These are phyloP conservation scores for Wallemia hederae DNA, from an alignment of 1,284 basidiomycete species.

Conservation along the genomic window DNA sequence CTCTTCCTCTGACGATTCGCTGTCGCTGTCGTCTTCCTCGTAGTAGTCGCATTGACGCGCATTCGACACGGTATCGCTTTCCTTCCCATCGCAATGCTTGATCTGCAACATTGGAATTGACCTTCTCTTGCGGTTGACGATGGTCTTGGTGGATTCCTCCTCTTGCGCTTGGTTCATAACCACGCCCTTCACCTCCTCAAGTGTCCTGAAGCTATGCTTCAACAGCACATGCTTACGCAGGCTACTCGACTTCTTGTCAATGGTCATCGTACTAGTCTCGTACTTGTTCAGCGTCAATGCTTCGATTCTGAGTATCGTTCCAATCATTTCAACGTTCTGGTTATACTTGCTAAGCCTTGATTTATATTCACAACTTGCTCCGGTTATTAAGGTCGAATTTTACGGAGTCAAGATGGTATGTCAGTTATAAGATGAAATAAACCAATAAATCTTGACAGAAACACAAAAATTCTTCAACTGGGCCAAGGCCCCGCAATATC, in stretches of 20 bases:
- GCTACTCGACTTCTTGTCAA: not conserved
- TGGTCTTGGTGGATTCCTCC: not conserved
- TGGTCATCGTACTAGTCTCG: not conserved
- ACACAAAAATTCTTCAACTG: not conserved
- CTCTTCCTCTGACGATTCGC: not conserved
- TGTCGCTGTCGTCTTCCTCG: not conserved
- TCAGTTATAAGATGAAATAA: too few species aligned
- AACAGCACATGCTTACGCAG: not conserved
- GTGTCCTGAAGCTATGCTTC: not conserved
- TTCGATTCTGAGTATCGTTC: not conserved
- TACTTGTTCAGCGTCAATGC: not conserved
- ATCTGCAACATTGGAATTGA: not conserved
- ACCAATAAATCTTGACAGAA: too few species aligned
- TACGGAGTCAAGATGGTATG: not conserved
- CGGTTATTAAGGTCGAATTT: not conserved
- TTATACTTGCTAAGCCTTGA: not conserved
- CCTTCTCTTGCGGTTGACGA: not conserved
- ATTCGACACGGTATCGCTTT: not conserved
- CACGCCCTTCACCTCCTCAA: too few species aligned
- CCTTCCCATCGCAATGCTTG: not conserved
- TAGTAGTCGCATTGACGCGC: not conserved
- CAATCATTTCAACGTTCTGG: not conserved
- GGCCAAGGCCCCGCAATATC: not conserved
- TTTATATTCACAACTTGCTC: not conserved
- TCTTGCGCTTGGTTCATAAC: not conserved